Percentiles rank a stretch among this genome's conserved stretches.
phyloP scores from a whole-genome alignment of 805 yeast genomes.

The Kurtzmaniella cleridarum region DNA sequence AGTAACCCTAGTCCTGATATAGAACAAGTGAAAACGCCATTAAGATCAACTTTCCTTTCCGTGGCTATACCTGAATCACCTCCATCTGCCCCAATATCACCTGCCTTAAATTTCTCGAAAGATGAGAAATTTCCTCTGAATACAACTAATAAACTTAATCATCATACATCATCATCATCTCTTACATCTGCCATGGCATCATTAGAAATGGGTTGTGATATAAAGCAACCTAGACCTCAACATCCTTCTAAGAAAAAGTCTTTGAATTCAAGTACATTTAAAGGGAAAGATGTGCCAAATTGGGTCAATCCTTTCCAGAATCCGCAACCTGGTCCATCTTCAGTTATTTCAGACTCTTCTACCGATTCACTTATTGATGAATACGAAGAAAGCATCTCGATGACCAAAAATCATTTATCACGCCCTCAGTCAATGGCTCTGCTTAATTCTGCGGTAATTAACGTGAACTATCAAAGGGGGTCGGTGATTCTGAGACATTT shows the following conservation, averaged over 20 bases:
- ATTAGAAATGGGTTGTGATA: too few relatives aligned
- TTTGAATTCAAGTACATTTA: neutral
- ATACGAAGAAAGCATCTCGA: constrained; percentile 38
- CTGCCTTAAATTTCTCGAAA: constrained; percentile 7
- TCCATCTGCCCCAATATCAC: constrained; percentile 39
- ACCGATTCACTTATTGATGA: constrained; percentile 40
- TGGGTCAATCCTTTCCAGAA: neutral
- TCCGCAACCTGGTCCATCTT: neutral
- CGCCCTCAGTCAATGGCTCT: constrained; percentile 20
- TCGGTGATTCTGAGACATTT: constrained; percentile 5
- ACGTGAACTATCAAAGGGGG: constrained; percentile 5
- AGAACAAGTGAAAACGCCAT: neutral
- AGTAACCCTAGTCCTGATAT: neutral
- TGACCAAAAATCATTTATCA: constrained; percentile 18
- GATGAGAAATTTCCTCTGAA: constrained; percentile 2
- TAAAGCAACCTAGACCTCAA: too few relatives aligned
- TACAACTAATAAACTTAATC: neutral
- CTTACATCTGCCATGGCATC: too few relatives aligned
- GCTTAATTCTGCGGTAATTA: constrained; percentile 2
- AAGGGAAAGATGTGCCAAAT: neutral
- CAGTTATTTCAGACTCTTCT: constrained; percentile 19
- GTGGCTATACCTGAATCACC: constrained; percentile 38
- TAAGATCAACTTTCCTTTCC: constrained; percentile 8
- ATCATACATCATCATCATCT: too few relatives aligned
- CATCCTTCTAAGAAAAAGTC: neutral